These are phyloP conservation scores for Cercophora newfieldiana DNA, from an alignment of 495 filamentous ascomycete genomes.

Conservation along the genomic window DNA sequence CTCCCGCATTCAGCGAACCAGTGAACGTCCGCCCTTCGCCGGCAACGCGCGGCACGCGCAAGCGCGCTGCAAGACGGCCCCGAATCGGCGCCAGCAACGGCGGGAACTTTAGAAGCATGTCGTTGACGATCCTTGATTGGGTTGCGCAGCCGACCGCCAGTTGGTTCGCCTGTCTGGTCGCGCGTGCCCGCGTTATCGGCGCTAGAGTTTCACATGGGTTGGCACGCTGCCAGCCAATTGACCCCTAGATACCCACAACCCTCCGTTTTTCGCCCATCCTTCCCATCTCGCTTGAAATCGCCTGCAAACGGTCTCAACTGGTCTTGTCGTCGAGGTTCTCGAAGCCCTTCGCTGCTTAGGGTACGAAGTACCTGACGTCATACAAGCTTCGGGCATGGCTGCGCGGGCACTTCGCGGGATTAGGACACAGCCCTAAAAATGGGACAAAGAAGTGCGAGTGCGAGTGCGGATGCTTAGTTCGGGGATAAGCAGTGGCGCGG, in stretches of 20 bases:
- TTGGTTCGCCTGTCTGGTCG: neutral
- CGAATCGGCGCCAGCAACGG: neutral
- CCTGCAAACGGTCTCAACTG: neutral
- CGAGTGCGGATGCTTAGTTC: neutral
- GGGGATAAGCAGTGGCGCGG: too few species aligned
- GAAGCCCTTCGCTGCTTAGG: neutral
- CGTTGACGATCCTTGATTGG: neutral
- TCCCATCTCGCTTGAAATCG: neutral
- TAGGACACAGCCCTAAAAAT: neutral
- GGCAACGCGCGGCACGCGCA: constrained; percentile 4
- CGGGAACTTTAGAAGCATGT: constrained; percentile 1
- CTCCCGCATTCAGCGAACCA: neutral
- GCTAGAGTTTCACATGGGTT: neutral
- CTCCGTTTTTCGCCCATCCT: neutral
- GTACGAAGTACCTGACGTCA: neutral
- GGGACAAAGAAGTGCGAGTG: neutral
- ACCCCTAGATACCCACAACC: neutral
- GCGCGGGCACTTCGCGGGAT: neutral
- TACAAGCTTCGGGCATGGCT: too few species aligned
- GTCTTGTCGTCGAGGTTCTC: neutral
- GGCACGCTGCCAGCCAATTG: neutral
- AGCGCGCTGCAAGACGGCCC: neutral
- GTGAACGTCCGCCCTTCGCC: neutral
- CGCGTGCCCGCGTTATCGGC: neutral
- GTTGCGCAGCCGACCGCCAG: neutral